Evolutionary conservation across 805 yeast genomes (phyloP).

Genomic region (Wickerhamomyces hampshirensis): DNA sequence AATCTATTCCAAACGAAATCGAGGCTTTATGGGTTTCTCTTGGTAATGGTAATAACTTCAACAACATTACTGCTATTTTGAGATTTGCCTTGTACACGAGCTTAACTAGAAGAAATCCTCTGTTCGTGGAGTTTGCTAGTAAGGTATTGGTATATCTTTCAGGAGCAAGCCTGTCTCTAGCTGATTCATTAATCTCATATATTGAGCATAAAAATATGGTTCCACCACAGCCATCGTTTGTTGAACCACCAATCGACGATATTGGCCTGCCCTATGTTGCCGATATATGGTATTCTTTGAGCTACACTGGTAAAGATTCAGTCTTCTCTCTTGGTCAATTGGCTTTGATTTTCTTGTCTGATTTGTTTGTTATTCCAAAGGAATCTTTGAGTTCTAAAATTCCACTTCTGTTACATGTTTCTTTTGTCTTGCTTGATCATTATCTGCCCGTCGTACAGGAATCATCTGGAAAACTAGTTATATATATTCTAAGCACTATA

Average conservation of each 20-base stretch:
- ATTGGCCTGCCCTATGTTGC: conserved; percentile 70
- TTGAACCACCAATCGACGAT: conserved; percentile 29
- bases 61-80: conserved; percentile 68
- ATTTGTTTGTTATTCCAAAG: conserved; percentile 62
- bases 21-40: conserved; percentile 95
- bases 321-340: conserved; percentile 85
- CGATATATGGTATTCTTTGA: conserved; percentile 53
- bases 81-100: conserved; percentile 67
- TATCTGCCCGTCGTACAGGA: conserved; percentile 79
- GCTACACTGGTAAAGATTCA: conserved; percentile 57
- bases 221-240: conserved; percentile 49
- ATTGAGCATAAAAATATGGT: conserved; percentile 86
- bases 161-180: conserved; percentile 42
- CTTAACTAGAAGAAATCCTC: conserved; percentile 62
- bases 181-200: conserved; percentile 62
- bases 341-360: conserved; percentile 80
- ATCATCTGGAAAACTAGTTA: conserved; percentile 72
- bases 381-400: conserved; percentile 56
- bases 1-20: conserved; percentile 74
- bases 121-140: conserved; percentile 72
- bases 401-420: conserved; percentile 72
- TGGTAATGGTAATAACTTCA: conserved; percentile 65
- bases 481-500: conserved; percentile 60
- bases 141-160: conserved; percentile 80
- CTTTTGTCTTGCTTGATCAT: conserved; percentile 82